phyloP scores from a whole-genome alignment of 2,329 filamentous ascomycete species.

The Aciculosporium take region DNA sequence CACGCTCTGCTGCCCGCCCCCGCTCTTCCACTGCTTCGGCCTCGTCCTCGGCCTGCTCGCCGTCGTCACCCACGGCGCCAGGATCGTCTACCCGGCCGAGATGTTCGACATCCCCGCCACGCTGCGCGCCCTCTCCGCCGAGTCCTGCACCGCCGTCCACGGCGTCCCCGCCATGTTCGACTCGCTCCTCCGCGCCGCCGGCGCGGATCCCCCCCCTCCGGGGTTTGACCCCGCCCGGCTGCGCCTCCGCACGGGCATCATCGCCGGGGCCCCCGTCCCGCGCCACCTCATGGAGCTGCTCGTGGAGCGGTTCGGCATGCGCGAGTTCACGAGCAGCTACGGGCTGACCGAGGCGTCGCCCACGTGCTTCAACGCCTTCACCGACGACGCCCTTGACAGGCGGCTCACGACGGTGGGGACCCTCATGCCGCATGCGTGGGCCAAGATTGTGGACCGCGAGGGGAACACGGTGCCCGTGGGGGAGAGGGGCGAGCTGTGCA shows the following conservation, averaged over 20 bases:
- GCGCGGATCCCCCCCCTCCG: no score
- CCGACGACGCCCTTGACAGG: constrained; percentile 52
- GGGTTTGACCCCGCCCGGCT: constrained; percentile 23
- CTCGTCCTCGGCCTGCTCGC: constrained; percentile 64
- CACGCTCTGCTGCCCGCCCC: constrained; percentile 66
- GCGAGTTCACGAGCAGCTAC: constrained; percentile 56
- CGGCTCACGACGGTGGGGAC: constrained; percentile 61
- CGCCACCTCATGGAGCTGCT: constrained; percentile 60
- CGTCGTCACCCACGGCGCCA: constrained; percentile 57
- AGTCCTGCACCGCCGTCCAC: constrained; percentile 60
- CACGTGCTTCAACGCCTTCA: constrained; percentile 69
- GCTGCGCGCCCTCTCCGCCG: constrained; percentile 50
- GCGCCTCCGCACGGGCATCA: constrained; percentile 59
- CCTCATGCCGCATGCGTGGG: constrained; percentile 58
- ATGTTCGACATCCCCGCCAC: constrained; percentile 56
- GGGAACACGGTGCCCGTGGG: constrained; percentile 55
- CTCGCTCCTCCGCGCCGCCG: constrained; percentile 38
- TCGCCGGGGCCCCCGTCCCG: constrained; percentile 65
- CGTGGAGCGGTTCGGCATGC: constrained; percentile 58
- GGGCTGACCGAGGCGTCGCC: constrained; percentile 66
- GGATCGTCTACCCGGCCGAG: constrained; percentile 62
- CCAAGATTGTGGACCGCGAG: constrained; percentile 61
- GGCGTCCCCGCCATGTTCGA: constrained; percentile 81
- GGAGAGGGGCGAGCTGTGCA: constrained; percentile 58
- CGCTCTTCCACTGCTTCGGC: constrained; percentile 77